Conservation (phyloP, 169 alveolate species). For the Plasmodium gonderi region DNA sequence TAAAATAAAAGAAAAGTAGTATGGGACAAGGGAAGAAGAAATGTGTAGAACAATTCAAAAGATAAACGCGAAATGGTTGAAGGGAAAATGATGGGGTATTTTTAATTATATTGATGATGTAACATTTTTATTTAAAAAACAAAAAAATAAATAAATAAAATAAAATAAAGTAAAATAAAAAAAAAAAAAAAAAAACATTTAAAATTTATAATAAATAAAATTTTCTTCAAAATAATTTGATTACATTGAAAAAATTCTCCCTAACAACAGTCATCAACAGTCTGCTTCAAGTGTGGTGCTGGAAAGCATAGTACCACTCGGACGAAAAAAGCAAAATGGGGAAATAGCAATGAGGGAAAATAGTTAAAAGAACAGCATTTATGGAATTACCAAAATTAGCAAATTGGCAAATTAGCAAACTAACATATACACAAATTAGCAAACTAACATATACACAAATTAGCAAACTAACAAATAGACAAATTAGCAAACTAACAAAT, state of each 20-base stretch:
- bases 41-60: neutral
- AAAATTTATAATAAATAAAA: neutral
- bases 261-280: neutral
- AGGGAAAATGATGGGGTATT: neutral
- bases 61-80: neutral
- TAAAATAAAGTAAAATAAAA: neutral
- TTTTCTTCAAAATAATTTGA: constrained; percentile 13
- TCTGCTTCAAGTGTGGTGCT: constrained; percentile 9
- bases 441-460: neutral
- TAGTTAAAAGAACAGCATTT: too few relatives aligned
- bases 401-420: neutral
- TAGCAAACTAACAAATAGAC: neutral
- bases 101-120: constrained; percentile 1
- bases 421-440: neutral
- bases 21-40: too few relatives aligned
- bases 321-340: neutral
- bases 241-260: constrained; percentile 12
- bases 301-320: neutral
- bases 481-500: neutral
- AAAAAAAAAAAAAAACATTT: neutral
- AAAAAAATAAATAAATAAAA: neutral
- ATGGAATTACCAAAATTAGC: too few relatives aligned
- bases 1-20: too few relatives aligned
- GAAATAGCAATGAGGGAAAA: neutral
- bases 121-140: neutral